These are phyloP conservation scores for Citrus mangshanensis DNA, from an alignment of 345 rosid species.

Conservation along the genomic window DNA sequence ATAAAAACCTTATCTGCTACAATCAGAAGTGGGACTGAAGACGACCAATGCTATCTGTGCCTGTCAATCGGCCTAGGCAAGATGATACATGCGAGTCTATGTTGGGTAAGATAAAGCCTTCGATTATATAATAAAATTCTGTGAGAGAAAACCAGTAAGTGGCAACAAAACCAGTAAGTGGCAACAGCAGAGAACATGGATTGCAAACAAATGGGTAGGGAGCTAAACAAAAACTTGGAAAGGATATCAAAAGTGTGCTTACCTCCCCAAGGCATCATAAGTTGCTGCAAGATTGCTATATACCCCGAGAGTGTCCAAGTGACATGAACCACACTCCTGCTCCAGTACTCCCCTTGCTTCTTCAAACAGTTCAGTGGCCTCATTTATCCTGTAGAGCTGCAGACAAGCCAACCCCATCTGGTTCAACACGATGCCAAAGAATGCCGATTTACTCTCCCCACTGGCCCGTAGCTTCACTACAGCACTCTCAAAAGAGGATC, in stretches of 20 bases:
- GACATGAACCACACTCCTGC: conserved; percentile 48
- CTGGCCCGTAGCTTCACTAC: conserved; percentile 40
- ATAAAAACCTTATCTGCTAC: background rate
- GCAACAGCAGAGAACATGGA: background rate
- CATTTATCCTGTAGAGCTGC: conserved; percentile 47
- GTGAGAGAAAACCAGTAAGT: background rate
- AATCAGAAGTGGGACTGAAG: background rate
- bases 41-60: background rate
- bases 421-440: conserved; percentile 51
- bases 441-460: conserved; percentile 47
- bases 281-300: conserved; percentile 63
- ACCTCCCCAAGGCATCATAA: conserved; percentile 63
- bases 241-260: background rate
- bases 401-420: conserved; percentile 60
- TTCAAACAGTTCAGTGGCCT: conserved; percentile 49
- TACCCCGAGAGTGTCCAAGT: conserved; percentile 53
- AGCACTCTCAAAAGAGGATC: conserved; percentile 39
- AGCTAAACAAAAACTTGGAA: background rate
- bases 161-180: conserved; percentile 4
- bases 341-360: conserved; percentile 48
- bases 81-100: background rate
- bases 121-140: background rate
- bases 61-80: background rate
- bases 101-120: background rate
- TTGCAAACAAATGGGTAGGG: background rate